Evolutionary conservation across 2,329 filamentous ascomycete genomes (phyloP), one percentile per base, ranked within the genome.

Genomic region (Ascomycota sp.): DNA sequence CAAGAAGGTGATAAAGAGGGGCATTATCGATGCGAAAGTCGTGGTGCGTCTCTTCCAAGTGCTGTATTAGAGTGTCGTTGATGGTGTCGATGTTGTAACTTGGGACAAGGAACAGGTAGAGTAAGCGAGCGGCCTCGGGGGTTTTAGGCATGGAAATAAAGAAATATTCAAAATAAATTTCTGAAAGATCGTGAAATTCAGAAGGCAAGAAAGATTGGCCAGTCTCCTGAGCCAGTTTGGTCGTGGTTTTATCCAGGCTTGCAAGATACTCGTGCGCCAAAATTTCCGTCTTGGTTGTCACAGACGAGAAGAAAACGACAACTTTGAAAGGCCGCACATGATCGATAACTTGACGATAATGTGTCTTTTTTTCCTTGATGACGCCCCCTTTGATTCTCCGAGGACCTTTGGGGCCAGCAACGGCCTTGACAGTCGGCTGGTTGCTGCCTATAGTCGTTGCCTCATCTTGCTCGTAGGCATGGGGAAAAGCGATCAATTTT

Each of bases 31-130:
- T 91, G 33, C 86, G 72, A 59, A 95, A 95, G 51, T 98, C 89
- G 54, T 95, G 73, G 47, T 95, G 86, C 0, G 85, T 95, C 49
- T 98, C 86, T 46, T 78, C 65, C 5, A 98, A 57, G 48, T 93
- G 82, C 38, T 81, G 73, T 17, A 95, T 59, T 48, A 95, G 85
- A 11, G 71, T 86, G 44, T 85, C 78, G 40, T 93, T 70, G 39
- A 91, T 78, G 7, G 80, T 86, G 44, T 94, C 86, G 43, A 94
- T 93, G 45, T 95, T 91, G 59, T 94, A 95, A 37, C 79, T 85
- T 0, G 86, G 89, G 4, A 94, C 53, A 23, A 95, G 56, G 32
- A 95, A 63, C 24, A 91, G 60, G 52, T 95, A 98, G 41, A 94
- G 74, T 41, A 75, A 69, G 36, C 74, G 69, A 3, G 64, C 52